Evolutionary conservation across 129 eudicot genomes (phyloP), one percentile per base, ranked within the genome.

Genomic region (Ambrosia trifida): DNA sequence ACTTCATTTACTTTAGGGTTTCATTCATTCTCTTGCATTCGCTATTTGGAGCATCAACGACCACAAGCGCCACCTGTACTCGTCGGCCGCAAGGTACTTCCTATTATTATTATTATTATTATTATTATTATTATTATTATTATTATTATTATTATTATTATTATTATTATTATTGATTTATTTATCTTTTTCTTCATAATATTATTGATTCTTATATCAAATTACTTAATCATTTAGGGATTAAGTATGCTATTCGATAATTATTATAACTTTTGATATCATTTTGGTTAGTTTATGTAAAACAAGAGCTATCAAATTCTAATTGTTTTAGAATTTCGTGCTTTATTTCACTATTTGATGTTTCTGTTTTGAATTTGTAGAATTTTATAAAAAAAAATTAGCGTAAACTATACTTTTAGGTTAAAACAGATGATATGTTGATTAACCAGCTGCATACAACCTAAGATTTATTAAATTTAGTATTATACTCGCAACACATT

Each of bases 1-100:
- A 19, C 54, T 11, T 69, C 0, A 47, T 33, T 11, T 7, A 16
- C 40, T 72, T 56, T 72, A 57, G 67, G 76, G 76, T 72, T 72
- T 41, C 67, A 13, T 72, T 41, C 67, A 13, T n/a, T 5, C 75
- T 4, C 44, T 43, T 7, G 24, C 67, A 12, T 58, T n/a, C 7
- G 49, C 11, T 43, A 17, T 16, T 71, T 57, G 65, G 8, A 70
- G 65, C 52, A 53, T 69, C 64, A 35, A 69, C 18, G 14, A 69
- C 11, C 72, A 31, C 13, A 19, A 50, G 24, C 11, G 18, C 18
- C 35, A 65, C 20, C 36, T 24, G 1, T 28, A 28, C 54, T 17
- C 32, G 11, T 30, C 4, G 43, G 13, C n/a, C 30, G 32, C 44
- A 14, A 58, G 67, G 76, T 58, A 57, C 40, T 14, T 14, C 41